phyloP scores from a whole-genome alignment of 2,329 filamentous ascomycete genomes.

The Colletotrichum magnum region DNA sequence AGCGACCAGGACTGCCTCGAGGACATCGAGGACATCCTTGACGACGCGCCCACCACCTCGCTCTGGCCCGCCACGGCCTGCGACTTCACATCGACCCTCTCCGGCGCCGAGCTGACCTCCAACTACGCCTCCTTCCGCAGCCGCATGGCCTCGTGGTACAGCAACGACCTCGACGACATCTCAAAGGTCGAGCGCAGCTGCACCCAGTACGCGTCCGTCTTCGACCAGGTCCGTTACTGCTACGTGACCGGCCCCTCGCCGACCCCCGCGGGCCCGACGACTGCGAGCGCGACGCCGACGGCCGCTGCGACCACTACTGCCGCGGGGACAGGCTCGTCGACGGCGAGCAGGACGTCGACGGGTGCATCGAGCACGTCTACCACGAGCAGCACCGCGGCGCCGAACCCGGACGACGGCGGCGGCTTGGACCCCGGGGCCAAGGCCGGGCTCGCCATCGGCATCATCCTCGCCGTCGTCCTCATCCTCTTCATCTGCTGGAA shows the following conservation, averaged over 20 bases:
- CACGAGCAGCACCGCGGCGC: conserved; percentile 8
- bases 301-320: background rate
- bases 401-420: conserved; percentile 8
- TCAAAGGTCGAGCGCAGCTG: conserved; percentile 35
- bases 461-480: conserved; percentile 19
- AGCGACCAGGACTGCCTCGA: conserved; percentile 18
- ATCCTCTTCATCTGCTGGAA: conserved; percentile 29
- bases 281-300: background rate
- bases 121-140: conserved; percentile 29
- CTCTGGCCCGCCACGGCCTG: conserved; percentile 32
- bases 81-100: conserved; percentile 36
- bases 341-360: conserved; percentile 12
- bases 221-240: conserved; percentile 29
- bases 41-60: conserved; percentile 27
- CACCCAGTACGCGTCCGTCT: conserved; percentile 23
- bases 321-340: conserved; percentile 1
- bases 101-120: conserved; percentile 25
- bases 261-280: conserved; percentile 9
- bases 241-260: conserved; percentile 29
- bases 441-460: conserved; percentile 32
- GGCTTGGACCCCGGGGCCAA: conserved; percentile 32
- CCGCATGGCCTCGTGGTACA: conserved; percentile 37
- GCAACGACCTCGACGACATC: conserved; percentile 31
- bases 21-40: conserved; percentile 32
- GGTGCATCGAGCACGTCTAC: conserved; percentile 5